Evolutionary conservation across 2,329 filamentous ascomycete genomes (phyloP).

Genomic region (Cladophialophora carrionii): DNA sequence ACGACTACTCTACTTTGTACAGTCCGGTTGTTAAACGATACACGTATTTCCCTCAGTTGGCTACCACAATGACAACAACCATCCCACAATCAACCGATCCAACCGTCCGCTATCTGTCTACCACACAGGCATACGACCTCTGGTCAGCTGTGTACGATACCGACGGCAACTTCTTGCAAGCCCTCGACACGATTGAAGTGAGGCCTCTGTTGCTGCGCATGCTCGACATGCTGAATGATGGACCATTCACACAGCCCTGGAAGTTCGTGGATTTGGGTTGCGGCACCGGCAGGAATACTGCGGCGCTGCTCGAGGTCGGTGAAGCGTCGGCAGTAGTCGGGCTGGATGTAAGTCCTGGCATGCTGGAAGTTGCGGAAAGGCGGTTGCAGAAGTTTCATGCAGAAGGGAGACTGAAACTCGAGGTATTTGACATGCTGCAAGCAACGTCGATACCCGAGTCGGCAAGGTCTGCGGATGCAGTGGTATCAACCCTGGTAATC

Average conservation of each 20-base stretch:
- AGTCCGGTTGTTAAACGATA: background rate
- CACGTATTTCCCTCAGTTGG: background rate
- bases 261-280: conserved; percentile 66
- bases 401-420: conserved; percentile 38
- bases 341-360: conserved; percentile 60
- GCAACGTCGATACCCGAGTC: conserved; percentile 37
- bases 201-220: conserved; percentile 55
- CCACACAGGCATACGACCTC: conserved; percentile 53
- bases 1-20: background rate
- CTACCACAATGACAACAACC: conserved; percentile 16
- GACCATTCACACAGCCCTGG: conserved; percentile 32
- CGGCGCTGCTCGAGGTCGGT: conserved; percentile 44
- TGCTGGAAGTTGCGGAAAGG: conserved; percentile 58
- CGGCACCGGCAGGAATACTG: conserved; percentile 67
- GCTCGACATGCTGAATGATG: conserved; percentile 42
- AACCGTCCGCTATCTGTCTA: conserved; percentile 44
- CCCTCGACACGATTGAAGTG: conserved; percentile 64
- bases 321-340: conserved; percentile 51
- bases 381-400: conserved; percentile 13
- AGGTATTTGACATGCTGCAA: conserved; percentile 48
- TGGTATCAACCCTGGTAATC: conserved; percentile 66
- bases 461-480: conserved; percentile 35
- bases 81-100: conserved; percentile 28
- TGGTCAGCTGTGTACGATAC: conserved; percentile 64
- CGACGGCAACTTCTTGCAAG: conserved; percentile 69